Conservation (phyloP, 2,329 filamentous ascomycete genomes). For the Grosmannia clavigera region DNA sequence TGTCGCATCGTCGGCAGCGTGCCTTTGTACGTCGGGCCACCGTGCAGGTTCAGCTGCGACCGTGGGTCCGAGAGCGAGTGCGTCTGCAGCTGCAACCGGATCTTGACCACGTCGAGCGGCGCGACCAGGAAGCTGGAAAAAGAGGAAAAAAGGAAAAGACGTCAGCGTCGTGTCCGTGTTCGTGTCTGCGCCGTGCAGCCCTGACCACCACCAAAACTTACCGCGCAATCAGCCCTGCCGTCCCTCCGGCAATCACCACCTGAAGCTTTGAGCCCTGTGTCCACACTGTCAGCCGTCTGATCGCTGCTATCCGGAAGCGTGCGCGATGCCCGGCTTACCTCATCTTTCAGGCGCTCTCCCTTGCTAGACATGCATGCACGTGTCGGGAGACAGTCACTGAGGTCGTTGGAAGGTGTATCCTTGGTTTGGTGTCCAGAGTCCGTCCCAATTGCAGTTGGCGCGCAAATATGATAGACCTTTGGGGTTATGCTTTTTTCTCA, state of each 20-base stretch:
- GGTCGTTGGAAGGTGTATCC: background rate
- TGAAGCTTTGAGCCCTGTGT: conserved; percentile 42
- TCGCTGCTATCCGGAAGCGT: background rate
- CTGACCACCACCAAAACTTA: conserved; percentile 21
- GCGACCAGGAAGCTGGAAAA: conserved; percentile 70
- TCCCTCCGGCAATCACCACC: conserved; percentile 42
- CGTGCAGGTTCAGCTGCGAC: conserved; percentile 35
- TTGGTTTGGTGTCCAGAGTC: background rate
- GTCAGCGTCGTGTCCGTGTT: background rate
- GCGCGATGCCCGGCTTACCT: conserved; percentile 25
- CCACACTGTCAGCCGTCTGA: background rate
- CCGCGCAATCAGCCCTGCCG: conserved; percentile 80
- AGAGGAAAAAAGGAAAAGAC: background rate
- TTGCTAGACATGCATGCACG: conserved; percentile 31
- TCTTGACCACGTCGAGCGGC: conserved; percentile 95
- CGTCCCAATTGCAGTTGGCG: background rate
- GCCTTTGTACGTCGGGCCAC: conserved; percentile 54
- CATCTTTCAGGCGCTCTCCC: conserved; percentile 42
- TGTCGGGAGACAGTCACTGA: background rate
- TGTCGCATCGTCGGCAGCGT: conserved; percentile 62
- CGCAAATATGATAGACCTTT: background rate
- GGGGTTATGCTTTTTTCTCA: background rate
- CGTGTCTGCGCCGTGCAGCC: background rate
- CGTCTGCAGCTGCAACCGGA: conserved; percentile 86
- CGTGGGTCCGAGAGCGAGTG: conserved; percentile 70